phyloP scores from a whole-genome alignment of 2,329 filamentous ascomycete species.

The Coniella lustricola region DNA sequence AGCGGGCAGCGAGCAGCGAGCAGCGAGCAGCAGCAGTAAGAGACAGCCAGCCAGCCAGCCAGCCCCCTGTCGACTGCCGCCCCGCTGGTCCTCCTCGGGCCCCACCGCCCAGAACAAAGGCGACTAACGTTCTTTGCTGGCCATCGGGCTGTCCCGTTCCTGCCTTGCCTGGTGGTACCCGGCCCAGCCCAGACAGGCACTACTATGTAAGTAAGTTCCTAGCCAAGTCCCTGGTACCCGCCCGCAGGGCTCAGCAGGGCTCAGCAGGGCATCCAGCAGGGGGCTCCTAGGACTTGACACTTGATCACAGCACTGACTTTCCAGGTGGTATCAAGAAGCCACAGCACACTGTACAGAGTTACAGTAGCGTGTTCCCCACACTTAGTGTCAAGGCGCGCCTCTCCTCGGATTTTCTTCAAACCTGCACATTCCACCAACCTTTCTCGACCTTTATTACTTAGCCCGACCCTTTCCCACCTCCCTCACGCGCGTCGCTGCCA shows the following conservation, averaged over 20 bases:
- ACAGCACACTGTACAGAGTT: no score
- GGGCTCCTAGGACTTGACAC: no score
- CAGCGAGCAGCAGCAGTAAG: no score
- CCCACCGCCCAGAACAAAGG: background rate
- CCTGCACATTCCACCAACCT: conserved; percentile 8
- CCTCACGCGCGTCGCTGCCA: background rate
- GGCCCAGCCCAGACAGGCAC: background rate
- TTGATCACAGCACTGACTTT: no score
- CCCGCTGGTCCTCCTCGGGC: background rate
- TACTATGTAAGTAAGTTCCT: no score
- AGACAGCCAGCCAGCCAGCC: no score
- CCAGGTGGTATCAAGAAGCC: no score
- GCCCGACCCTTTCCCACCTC: background rate
- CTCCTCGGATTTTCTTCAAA: conserved; percentile 12
- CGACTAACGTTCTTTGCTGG: background rate
- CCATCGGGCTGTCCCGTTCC: conserved; percentile 8
- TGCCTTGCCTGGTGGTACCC: background rate
- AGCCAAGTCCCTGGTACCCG: no score
- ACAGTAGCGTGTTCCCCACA: conserved; percentile 13
- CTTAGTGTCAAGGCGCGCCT: background rate
- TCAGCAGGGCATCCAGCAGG: no score
- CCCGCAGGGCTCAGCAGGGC: no score
- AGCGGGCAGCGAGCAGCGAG: no score
- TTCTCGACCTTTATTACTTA: background rate
- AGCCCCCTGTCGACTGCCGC: no score